A percentile compares a stretch with the other conserved stretches of the same genome.
Conservation (phyloP, 1,284 basidiomycete species). For the Stygiomarasmius scandens region DNA sequence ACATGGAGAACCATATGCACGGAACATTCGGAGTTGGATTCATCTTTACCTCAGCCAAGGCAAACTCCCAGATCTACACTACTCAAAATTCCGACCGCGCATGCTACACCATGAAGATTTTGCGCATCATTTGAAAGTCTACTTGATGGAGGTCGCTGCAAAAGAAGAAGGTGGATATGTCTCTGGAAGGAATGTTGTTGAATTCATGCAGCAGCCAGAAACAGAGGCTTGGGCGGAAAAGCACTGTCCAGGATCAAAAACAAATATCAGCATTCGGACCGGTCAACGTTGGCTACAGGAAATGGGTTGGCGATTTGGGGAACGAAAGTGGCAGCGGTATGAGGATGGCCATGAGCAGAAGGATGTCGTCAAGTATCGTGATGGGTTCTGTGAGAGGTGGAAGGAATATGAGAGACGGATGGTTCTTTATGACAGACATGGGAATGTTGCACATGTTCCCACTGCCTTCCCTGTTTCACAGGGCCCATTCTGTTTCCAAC, state of each 20-base stretch:
- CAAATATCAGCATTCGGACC: neutral
- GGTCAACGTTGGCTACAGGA: neutral
- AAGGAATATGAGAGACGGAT: constrained; percentile 18
- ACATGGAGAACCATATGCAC: constrained; percentile 21
- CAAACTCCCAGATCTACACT: constrained; percentile 24
- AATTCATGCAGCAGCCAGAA: constrained; percentile 20
- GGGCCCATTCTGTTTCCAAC: neutral
- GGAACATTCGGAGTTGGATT: constrained; percentile 25
- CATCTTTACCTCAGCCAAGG: constrained; percentile 17
- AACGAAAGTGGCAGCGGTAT: constrained; percentile 17
- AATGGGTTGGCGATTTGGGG: constrained; percentile 2
- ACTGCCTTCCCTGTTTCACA: constrained; percentile 13
- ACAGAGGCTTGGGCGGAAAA: neutral
- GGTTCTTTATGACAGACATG: constrained; percentile 18
- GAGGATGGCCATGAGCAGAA: constrained; percentile 23
- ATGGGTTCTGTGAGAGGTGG: constrained; percentile 13
- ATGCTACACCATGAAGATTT: constrained; percentile 30
- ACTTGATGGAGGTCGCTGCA: constrained; percentile 21
- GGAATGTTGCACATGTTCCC: constrained; percentile 7
- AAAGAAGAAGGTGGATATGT: constrained; percentile 26
- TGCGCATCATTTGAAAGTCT: constrained; percentile 18
- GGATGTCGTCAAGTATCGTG: constrained; percentile 21
- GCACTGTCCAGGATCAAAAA: neutral
- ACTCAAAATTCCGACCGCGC: constrained; percentile 18
- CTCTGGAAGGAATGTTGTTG: constrained; percentile 29